Evolutionary conservation across 108 stramenopile species (phyloP).

Genomic region (Mediolabrus comicus): DNA sequence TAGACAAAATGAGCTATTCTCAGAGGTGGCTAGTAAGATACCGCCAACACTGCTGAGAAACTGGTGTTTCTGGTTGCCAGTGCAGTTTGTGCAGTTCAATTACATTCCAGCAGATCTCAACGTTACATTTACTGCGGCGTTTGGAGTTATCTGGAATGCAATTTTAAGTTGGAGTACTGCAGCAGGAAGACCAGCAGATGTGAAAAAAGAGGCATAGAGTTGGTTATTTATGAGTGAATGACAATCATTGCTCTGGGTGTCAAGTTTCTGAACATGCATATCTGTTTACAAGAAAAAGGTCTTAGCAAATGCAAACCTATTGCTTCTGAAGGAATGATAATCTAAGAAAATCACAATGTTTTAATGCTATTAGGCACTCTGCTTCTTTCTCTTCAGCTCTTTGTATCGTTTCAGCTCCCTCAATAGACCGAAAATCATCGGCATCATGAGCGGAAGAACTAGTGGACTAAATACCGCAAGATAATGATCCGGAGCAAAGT

Average conservation of each 20-base stretch:
- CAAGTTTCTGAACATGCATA: too few relatives aligned
- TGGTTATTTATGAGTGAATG: too few relatives aligned
- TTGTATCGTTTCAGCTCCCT: conserved; percentile 64
- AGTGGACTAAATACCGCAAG: conserved; percentile 67
- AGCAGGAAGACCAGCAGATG: background rate
- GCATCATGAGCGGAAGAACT: conserved; percentile 70
- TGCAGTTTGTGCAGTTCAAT: conserved; percentile 16
- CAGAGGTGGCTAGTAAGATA: background rate
- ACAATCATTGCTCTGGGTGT: too few relatives aligned
- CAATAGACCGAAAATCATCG: conserved; percentile 49
- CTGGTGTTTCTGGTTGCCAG: conserved; percentile 14
- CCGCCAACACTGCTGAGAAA: background rate
- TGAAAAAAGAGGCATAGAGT: conserved; percentile 4
- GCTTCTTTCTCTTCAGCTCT: conserved; percentile 25
- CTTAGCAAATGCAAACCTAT: too few relatives aligned
- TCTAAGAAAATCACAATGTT: too few relatives aligned
- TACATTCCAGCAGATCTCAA: conserved; percentile 8
- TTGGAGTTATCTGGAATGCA: conserved; percentile 18
- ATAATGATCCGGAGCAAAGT: conserved; percentile 70
- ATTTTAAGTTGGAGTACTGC: conserved; percentile 3
- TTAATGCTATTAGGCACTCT: too few relatives aligned
- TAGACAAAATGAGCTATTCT: conserved; percentile 4
- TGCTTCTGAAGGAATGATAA: too few relatives aligned
- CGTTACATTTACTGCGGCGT: conserved; percentile 2
- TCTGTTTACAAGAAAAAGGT: too few relatives aligned